Percentiles rank a stretch among this genome's conserved stretches.
These are phyloP conservation scores for Ophiorrhiza pumila DNA, from an alignment of 257 asterid species.

Conservation along the genomic window DNA sequence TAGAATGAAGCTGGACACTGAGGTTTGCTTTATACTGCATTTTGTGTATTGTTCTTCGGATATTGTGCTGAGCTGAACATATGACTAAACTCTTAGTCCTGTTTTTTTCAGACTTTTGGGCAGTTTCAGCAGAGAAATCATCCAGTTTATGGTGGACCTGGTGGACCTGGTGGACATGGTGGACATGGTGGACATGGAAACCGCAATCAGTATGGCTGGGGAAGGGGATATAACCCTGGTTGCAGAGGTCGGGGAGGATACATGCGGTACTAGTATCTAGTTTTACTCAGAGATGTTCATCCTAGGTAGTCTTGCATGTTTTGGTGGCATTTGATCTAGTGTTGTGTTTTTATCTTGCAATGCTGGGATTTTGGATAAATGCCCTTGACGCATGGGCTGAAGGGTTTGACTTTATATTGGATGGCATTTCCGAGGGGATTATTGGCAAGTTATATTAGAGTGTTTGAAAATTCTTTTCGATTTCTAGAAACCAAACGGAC, in stretches of 20 bases:
- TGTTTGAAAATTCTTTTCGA: no score
- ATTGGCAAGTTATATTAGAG: not conserved
- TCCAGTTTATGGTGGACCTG: constrained; percentile 35
- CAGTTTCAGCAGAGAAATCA: constrained; percentile 45
- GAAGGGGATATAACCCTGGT: constrained; percentile 49
- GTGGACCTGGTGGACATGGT: no score
- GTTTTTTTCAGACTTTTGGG: constrained; percentile 47
- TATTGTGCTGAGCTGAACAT: not conserved
- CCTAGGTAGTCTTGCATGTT: constrained; percentile 5
- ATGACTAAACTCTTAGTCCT: not conserved
- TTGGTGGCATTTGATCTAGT: not conserved
- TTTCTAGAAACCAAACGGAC: not conserved
- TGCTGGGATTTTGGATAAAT: not conserved
- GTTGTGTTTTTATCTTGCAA: not conserved
- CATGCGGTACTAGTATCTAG: constrained; percentile 22
- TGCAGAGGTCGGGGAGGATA: constrained; percentile 54
- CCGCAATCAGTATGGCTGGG: constrained; percentile 43
- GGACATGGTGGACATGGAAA: constrained; percentile 43
- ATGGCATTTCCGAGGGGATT: not conserved
- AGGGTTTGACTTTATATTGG: not conserved
- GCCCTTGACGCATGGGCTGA: not conserved
- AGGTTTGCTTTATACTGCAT: constrained; percentile 38
- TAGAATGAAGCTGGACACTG: constrained; percentile 46
- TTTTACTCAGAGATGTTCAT: not conserved
- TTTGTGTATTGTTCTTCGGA: not conserved